These are phyloP conservation scores for Zygoascus tannicola DNA, from an alignment of 805 yeast genomes.

Conservation along the genomic window DNA sequence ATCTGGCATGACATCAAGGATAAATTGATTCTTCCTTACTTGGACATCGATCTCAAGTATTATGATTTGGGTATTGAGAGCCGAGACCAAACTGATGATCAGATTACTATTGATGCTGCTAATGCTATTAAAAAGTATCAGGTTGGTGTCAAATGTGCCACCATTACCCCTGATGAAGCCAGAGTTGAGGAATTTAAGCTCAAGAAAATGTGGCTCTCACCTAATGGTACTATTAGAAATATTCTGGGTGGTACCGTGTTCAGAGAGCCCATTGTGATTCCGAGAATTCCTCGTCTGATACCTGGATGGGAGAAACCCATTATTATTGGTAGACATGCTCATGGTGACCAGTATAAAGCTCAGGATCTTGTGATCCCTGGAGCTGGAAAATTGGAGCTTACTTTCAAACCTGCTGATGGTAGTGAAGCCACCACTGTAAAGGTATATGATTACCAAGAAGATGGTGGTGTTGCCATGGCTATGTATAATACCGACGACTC, in stretches of 20 bases:
- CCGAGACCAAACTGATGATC: conserved; percentile 81
- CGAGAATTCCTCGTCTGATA: conserved; percentile 76
- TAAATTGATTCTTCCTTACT: conserved; percentile 72
- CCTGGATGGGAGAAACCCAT: conserved; percentile 94
- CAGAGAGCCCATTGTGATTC: conserved; percentile 92
- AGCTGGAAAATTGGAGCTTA: conserved; percentile 71
- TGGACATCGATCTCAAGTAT: conserved; percentile 82
- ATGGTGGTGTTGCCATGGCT: conserved; percentile 74
- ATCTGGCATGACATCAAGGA: conserved; percentile 90
- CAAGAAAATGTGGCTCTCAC: conserved; percentile 96
- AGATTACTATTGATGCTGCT: conserved; percentile 85
- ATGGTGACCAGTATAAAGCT: conserved; percentile 94
- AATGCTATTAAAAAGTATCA: conserved; percentile 79
- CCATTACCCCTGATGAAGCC: conserved; percentile 91
- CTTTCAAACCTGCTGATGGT: conserved; percentile 63
- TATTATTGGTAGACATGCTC: conserved; percentile 95
- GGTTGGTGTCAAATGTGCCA: conserved; percentile 95
- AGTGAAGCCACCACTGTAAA: conserved; percentile 44
- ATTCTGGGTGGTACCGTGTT: conserved; percentile 94
- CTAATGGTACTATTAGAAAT: conserved; percentile 95
- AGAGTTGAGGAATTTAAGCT: conserved; percentile 84
- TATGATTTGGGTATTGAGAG: conserved; percentile 82
- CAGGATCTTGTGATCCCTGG: conserved; percentile 73
- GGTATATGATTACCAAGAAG: conserved; percentile 58
- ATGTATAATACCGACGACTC: conserved; percentile 97